A percentile compares a stretch with the other conserved stretches of the same genome.
Conservation (phyloP, 768 basidiomycete species). For the Mycena venus region DNA sequence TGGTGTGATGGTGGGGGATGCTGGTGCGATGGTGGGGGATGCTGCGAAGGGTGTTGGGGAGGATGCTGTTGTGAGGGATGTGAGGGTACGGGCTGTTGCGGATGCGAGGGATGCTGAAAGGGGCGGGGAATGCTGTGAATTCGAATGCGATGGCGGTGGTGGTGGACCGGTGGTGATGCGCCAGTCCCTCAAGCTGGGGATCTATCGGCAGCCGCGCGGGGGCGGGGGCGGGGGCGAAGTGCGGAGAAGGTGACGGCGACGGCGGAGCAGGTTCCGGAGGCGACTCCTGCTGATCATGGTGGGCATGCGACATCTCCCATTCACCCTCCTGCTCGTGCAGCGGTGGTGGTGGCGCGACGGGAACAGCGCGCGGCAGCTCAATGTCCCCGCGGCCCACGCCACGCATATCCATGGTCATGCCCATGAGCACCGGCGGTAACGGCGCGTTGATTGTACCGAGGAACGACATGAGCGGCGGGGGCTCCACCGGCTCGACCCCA, state of each 20-base stretch:
- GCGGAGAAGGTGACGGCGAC: conserved; percentile 3
- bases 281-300: too few species aligned
- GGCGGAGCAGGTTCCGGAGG: too few species aligned
- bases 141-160: not conserved
- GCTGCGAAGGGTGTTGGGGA: not conserved
- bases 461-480: not conserved
- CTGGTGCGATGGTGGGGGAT: not conserved
- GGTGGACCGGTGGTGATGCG: not conserved
- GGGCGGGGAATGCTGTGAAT: too few species aligned
- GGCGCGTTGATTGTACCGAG: conserved; percentile 7
- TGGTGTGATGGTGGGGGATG: too few species aligned
- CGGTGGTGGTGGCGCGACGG: conserved; percentile 15
- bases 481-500: too few species aligned
- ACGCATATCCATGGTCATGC: not conserved
- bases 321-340: conserved; percentile 20
- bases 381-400: not conserved
- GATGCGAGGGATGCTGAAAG: not conserved
- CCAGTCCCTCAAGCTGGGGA: not conserved
- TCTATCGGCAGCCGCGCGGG: not conserved
- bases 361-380: not conserved
- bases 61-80: not conserved
- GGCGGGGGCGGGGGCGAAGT: not conserved
- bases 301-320: too few species aligned
- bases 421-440: conserved; percentile 13
- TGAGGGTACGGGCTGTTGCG: too few species aligned